Evolutionary conservation across 768 basidiomycete species (phyloP).

Genomic region (Glaciozyma antarctica): DNA sequence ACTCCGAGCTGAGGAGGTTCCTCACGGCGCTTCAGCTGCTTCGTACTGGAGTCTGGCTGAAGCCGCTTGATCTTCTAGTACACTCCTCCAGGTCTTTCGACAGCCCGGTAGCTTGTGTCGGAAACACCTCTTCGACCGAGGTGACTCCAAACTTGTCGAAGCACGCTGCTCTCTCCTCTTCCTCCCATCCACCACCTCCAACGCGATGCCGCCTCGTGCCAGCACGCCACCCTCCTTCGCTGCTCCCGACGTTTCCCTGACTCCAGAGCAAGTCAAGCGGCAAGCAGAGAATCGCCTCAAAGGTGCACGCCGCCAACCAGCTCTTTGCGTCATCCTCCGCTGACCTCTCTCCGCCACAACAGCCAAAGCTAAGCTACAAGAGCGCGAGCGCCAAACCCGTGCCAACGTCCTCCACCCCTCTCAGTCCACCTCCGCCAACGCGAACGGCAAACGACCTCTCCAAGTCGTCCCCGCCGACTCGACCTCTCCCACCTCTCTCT

Average conservation of each 20-base stretch:
- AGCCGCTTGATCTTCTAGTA: too few species aligned
- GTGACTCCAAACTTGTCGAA: too few species aligned
- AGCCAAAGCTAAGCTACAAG: constrained; percentile 33
- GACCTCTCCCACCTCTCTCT: constrained; percentile 50
- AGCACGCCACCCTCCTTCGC: not conserved
- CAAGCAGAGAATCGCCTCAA: constrained; percentile 23
- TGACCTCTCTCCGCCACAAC: not conserved
- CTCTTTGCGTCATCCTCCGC: not conserved
- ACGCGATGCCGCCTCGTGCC: too few species aligned
- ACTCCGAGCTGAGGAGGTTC: too few species aligned
- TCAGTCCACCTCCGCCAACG: constrained; percentile 13
- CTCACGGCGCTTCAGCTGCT: too few species aligned
- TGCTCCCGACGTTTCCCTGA: not conserved
- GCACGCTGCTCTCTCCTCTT: too few species aligned
- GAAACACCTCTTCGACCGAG: too few species aligned
- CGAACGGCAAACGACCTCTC: constrained; percentile 68
- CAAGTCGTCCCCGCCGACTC: constrained; percentile 51
- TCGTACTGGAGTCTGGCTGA: too few species aligned
- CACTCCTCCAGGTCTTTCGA: too few species aligned
- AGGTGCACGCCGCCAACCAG: constrained; percentile 7
- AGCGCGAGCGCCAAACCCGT: constrained; percentile 13
- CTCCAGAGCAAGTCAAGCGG: constrained; percentile 14
- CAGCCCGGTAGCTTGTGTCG: too few species aligned
- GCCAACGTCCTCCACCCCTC: constrained; percentile 5
- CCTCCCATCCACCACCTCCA: too few species aligned